Base-by-base conservation (phyloP, 305 asterid species). In the Fraxinus latifolia region DNA sequence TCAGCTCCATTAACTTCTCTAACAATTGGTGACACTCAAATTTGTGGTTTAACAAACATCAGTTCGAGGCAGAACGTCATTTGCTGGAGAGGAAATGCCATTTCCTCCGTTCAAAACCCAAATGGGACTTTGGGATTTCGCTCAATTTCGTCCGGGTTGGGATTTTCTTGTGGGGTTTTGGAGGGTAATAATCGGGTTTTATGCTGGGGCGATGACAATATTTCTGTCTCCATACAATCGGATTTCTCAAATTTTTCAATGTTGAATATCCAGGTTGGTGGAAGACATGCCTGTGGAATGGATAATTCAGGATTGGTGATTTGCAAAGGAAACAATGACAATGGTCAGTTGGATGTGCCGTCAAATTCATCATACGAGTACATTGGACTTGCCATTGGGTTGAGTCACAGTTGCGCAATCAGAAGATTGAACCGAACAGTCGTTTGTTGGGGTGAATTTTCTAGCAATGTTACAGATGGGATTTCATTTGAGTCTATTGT, bases 251-350 rank as follows among this genome's bases (percentile, higher is more conserved):
- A 93, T 86, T 53, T 21, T 4, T 84, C 95, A 5, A 90, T 96
- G 92, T 74, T 25, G 42, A 89, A 83, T 21, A 91, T 96, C 5
- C 77, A 86, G 44, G 95, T 85, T 7, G 99, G 99, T 2, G 98
- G 91, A 4, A 70, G 81, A 8, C 97, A 91, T 74, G 98, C 94
- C 58, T 96, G 99, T 82, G 99, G 98, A 36, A 60, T 93, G 27
- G 81, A 77, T 72, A 8, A 50, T 47, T 82, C 84, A 0, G 98
- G 99, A 14, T 71, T 85, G 12, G 80, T 96, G 27, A 77, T 93
- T 68, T 96, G 99, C 80, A 79, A 80, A 88, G 99, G 98, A 17
- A 82, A 79, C 73, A 96, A 91, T 78, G 79, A 42, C 12, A 82
- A 11, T 70, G 94, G 94, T 17, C 93, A 94, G 67, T 74, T 93